A percentile compares a stretch with the other conserved stretches of the same genome.
These are phyloP conservation scores for Fusarium piperis DNA, from an alignment of 2,329 filamentous ascomycete genomes.

Conservation along the genomic window DNA sequence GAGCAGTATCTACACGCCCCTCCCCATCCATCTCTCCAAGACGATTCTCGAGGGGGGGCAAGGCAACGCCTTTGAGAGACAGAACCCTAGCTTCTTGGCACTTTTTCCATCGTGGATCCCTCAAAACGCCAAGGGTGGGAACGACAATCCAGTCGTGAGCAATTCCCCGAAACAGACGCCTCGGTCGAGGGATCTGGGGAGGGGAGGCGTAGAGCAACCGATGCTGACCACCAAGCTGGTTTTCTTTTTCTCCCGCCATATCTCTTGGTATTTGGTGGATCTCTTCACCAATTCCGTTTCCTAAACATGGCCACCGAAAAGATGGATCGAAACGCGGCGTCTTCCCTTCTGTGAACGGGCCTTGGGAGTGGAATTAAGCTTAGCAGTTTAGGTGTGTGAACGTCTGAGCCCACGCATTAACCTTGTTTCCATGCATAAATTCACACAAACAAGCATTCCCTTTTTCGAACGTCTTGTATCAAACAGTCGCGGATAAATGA, in stretches of 20 bases:
- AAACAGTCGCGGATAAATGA: background rate
- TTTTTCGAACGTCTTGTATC: background rate
- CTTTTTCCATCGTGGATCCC: conserved; percentile 14
- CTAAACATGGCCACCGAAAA: background rate
- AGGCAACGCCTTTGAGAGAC: background rate
- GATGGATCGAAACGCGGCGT: too few species aligned
- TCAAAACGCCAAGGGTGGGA: conserved; percentile 32
- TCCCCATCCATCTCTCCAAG: conserved; percentile 1
- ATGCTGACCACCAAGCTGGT: background rate
- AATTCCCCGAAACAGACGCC: conserved; percentile 17
- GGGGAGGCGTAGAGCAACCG: background rate
- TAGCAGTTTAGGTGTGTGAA: background rate
- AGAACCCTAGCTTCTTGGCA: conserved; percentile 3
- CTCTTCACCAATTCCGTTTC: background rate
- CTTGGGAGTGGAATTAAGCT: conserved; percentile 1
- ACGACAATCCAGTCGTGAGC: conserved; percentile 15
- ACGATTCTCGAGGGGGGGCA: background rate
- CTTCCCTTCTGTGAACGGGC: background rate
- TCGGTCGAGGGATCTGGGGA: conserved; percentile 2
- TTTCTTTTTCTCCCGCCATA: background rate
- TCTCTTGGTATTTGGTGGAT: background rate
- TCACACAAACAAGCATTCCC: conserved; percentile 3
- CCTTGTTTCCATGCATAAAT: conserved; percentile 18
- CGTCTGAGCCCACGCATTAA: conserved; percentile 12
- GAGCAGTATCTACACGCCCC: conserved; percentile 11